Conservation (phyloP, 2,329 filamentous ascomycete species). For the Arthrinium puccinioides region DNA sequence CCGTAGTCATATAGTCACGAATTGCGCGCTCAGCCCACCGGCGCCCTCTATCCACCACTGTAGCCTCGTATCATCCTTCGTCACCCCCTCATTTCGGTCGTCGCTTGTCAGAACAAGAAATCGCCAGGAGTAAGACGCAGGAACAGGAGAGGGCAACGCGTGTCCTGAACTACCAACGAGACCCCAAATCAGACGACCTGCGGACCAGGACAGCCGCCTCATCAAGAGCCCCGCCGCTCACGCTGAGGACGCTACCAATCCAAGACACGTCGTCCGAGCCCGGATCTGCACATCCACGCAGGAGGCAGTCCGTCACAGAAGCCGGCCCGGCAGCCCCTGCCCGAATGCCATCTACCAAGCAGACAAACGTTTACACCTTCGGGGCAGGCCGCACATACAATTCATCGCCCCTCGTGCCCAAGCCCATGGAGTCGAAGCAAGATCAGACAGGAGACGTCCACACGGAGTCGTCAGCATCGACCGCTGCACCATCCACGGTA, state of each 20-base stretch:
- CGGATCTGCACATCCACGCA: constrained; percentile 18
- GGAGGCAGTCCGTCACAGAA: constrained; percentile 43
- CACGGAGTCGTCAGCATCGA: constrained; percentile 82
- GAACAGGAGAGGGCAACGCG: constrained; percentile 29
- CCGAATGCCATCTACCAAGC: constrained; percentile 38
- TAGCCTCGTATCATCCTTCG: constrained; percentile 37
- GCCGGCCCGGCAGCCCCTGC: constrained; percentile 29
- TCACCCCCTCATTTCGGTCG: constrained; percentile 45
- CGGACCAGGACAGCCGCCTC: constrained; percentile 27
- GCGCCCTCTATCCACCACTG: constrained; percentile 45
- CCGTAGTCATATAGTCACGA: constrained; percentile 32
- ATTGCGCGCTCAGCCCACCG: constrained; percentile 38
- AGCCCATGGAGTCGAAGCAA: constrained; percentile 29
- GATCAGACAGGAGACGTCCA: constrained; percentile 28
- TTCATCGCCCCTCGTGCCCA: constrained; percentile 52
- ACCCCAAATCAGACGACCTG: constrained; percentile 32
- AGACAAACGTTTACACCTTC: constrained; percentile 22
- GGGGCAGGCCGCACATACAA: constrained; percentile 41
- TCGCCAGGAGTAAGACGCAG: constrained; percentile 28
- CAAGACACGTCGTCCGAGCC: constrained; percentile 31
- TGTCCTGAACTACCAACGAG: constrained; percentile 36
- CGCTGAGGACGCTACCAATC: constrained; percentile 39
- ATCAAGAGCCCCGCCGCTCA: constrained; percentile 35
- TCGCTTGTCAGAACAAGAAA: constrained; percentile 51
- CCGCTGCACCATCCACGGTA: constrained; percentile 82